Percentiles rank a stretch among this genome's conserved stretches.
phyloP scores from a whole-genome alignment of 2,329 filamentous ascomycete genomes.

The Parascedosporium putredinis region DNA sequence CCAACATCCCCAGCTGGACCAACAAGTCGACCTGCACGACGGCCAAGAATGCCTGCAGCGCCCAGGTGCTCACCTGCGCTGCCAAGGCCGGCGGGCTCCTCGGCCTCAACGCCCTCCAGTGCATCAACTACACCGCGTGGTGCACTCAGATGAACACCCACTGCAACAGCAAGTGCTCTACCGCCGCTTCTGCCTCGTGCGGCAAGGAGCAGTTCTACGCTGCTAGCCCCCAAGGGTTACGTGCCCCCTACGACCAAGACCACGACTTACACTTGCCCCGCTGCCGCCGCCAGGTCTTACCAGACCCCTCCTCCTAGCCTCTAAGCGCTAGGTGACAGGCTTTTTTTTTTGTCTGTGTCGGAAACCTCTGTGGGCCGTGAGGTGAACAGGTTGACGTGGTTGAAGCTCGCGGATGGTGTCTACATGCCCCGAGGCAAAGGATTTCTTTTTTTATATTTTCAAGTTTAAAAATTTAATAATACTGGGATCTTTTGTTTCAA shows the following conservation, averaged over 20 bases:
- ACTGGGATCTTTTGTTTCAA: no score
- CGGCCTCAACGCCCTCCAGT: slow-evolving; percentile 36
- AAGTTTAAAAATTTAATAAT: no score
- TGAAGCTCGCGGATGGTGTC: no score
- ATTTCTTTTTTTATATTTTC: no score
- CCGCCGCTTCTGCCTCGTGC: slow-evolving; percentile 19
- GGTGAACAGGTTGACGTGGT: no score
- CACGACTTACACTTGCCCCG: slow-evolving; percentile 20
- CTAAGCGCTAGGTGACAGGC: no score
- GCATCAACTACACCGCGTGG: slow-evolving; percentile 40
- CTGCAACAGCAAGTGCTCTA: slow-evolving; percentile 28
- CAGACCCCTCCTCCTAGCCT: slow-evolving; percentile 28
- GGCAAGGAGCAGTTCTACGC: slow-evolving; percentile 33
- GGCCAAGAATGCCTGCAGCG: slow-evolving; percentile 31
- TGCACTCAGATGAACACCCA: slow-evolving; percentile 34
- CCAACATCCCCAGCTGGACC: slow-evolving; percentile 36
- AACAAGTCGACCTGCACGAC: slow-evolving; percentile 29
- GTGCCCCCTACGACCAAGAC: slow-evolving; percentile 19
- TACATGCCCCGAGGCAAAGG: no score
- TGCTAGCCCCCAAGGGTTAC: slow-evolving; percentile 27
- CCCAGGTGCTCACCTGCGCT: slow-evolving; percentile 42
- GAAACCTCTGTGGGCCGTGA: no score
- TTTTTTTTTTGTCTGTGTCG: no score
- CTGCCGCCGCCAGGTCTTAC: slow-evolving; percentile 17
- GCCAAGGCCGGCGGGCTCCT: slow-evolving; percentile 37